Base-by-base conservation (phyloP, 768 basidiomycete species). In the Calvatia gigantea region DNA sequence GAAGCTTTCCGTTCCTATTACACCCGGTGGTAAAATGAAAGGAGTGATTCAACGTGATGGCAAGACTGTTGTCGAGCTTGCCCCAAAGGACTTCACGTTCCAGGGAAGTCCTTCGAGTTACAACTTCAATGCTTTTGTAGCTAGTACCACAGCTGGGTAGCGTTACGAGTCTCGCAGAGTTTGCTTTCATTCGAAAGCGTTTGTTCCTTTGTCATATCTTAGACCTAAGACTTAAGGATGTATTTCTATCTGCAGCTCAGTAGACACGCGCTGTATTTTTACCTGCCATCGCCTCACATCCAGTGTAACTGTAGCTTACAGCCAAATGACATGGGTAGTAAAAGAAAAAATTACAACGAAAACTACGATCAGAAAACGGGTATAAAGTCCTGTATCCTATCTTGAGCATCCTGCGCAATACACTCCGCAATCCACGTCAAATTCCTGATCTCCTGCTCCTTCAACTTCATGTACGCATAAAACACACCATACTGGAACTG, bases 401-500 rank as follows among this genome's bases (percentile, higher is more conserved):
- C 92, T 71, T 87, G 86, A 41, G 94, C 94, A 73, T 96, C 88
- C 76, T 98, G 96, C 7, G 94, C 94, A 63, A 98, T 97, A 71
- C 96, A 98, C 75, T 98, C 96, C 52, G 94, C 93, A 72, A 97
- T 94, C 92, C 91, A 94, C 27, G 89, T 91, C 63, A 94, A 64
- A 64, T 89, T 92, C 59, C 91, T 78, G 58, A 93, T 89, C 73
- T 94, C 91, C 75, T 92, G 89, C 72, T 94, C 91, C 76, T 91
- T 92, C 72, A 93, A 73, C 73, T 91, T 92, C 71, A 97, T 81
- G 68, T 95, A 98, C 66, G 86, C 86, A 68, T 91, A 94, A 68
- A 94, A 98, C 32, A 96, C 85, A 37, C 89, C 91, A 64, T 89
- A 87, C 70, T 98, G 94, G 79, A 98, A 98, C 75, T 99, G 81